A percentile compares a stretch with the other conserved stretches of the same genome.
Conservation (phyloP, 208 protist genomes). For the Acanthamoeba sp. region DNA sequence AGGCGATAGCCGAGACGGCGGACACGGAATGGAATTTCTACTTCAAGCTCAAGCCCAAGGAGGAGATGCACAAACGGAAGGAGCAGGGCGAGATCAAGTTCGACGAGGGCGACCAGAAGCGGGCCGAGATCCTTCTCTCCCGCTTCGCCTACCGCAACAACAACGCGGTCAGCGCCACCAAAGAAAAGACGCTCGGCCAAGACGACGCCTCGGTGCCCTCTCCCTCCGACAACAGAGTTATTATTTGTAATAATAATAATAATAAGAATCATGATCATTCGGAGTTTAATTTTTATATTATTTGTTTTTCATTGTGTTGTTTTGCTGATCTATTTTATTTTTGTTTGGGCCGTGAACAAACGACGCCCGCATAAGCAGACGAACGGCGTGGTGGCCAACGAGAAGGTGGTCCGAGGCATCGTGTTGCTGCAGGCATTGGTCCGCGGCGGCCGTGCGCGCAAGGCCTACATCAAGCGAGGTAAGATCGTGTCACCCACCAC, state of each 20-base stretch:
- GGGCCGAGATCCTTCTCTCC: constrained; percentile 9
- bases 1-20: constrained; percentile 33
- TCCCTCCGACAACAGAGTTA: neutral
- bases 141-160: neutral
- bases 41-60: constrained; percentile 44
- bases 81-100: neutral
- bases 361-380: no score
- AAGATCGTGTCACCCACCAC: neutral
- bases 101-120: neutral
- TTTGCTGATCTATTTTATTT: no score
- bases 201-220: neutral
- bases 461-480: constrained; percentile 36
- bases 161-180: neutral
- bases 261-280: no score
- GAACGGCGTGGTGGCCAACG: neutral
- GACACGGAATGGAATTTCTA: constrained; percentile 66
- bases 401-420: neutral
- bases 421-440: constrained; percentile 29
- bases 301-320: no score
- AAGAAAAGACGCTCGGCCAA: neutral
- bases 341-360: no score
- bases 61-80: constrained; percentile 29
- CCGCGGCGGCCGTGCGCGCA: neutral
- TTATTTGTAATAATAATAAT: no score
- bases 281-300: no score